Percentiles rank a stretch among this genome's conserved stretches.
These are phyloP conservation scores for Xanthoconium stramineum DNA, from an alignment of 768 basidiomycete species.

Conservation along the genomic window DNA sequence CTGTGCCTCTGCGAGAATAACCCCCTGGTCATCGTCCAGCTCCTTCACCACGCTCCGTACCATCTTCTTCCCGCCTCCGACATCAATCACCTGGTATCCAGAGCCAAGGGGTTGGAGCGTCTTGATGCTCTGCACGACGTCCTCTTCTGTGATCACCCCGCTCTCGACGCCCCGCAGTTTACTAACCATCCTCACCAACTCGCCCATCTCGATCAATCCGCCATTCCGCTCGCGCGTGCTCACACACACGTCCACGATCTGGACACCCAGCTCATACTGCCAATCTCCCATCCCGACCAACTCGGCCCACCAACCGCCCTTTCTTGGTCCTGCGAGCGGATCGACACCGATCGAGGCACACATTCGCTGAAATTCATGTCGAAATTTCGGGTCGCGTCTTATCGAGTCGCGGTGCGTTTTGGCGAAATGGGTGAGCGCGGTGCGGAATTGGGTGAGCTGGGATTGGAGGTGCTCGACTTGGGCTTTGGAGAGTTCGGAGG, in stretches of 20 bases:
- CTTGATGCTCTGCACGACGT: slow-evolving; percentile 79
- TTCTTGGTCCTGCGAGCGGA: slow-evolving; percentile 81
- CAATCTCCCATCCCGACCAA: slow-evolving; percentile 87
- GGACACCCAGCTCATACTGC: slow-evolving; percentile 94
- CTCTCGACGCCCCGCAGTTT: slow-evolving; percentile 68
- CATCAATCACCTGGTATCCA: slow-evolving; percentile 83
- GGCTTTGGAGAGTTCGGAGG: slow-evolving; percentile 67
- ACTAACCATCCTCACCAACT: slow-evolving; percentile 76
- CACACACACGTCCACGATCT: slow-evolving; percentile 90
- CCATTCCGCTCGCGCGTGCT: slow-evolving; percentile 88
- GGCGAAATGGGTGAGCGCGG: slow-evolving; percentile 77
- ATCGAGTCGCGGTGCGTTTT: slow-evolving; percentile 82
- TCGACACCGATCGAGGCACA: slow-evolving; percentile 94
- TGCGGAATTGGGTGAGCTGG: slow-evolving; percentile 82
- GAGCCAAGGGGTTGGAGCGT: slow-evolving; percentile 84
- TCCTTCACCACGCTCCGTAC: slow-evolving; percentile 88
- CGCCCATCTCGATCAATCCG: slow-evolving; percentile 85
- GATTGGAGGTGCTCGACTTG: slow-evolving; percentile 78
- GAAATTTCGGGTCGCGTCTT: slow-evolving; percentile 76
- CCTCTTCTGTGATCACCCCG: slow-evolving; percentile 79
- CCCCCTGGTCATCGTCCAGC: slow-evolving; percentile 85
- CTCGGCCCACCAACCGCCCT: slow-evolving; percentile 91
- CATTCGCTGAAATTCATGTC: slow-evolving; percentile 94
- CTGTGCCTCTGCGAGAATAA: slow-evolving; percentile 73
- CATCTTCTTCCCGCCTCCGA: slow-evolving; percentile 70